These are phyloP conservation scores for Edaphochlamys debaryana DNA, from an alignment of 139 green algal genomes.

Conservation along the genomic window DNA sequence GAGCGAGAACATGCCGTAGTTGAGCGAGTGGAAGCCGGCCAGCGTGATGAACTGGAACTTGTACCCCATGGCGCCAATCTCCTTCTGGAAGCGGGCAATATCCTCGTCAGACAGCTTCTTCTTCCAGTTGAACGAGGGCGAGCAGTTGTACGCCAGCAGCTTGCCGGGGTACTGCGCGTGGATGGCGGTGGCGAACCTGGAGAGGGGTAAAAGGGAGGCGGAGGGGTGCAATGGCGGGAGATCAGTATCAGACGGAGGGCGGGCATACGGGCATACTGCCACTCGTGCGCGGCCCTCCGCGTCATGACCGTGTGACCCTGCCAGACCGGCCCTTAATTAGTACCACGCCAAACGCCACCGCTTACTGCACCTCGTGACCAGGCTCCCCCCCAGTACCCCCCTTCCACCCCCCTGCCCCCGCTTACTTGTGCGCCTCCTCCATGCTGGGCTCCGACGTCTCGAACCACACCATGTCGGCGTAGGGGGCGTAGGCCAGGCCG, in stretches of 20 bases:
- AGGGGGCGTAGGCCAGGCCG: conserved; percentile 87
- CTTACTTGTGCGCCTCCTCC: conserved; percentile 68
- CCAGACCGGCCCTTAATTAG: no score
- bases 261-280: no score
- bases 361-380: no score
- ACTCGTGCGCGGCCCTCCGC: no score
- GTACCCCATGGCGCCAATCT: conserved; percentile 44
- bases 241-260: no score
- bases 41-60: conserved; percentile 89
- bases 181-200: conserved; percentile 76
- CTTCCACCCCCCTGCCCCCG: no score
- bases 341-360: no score
- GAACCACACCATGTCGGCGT: conserved; percentile 91
- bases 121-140: conserved; percentile 94
- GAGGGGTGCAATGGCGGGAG: no score
- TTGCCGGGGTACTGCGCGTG: conserved; percentile 85
- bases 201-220: no score
- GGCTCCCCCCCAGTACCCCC: no score
- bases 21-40: conserved; percentile 89
- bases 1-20: conserved; percentile 86
- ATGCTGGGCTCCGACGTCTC: conserved; percentile 88
- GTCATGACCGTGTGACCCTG: no score
- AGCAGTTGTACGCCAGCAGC: conserved; percentile 95
- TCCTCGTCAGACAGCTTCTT: conserved; percentile 76
- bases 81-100: conserved; percentile 86